phyloP scores from a whole-genome alignment of 371 early-diverging fungal genomes.

The Mucor saturninus region DNA sequence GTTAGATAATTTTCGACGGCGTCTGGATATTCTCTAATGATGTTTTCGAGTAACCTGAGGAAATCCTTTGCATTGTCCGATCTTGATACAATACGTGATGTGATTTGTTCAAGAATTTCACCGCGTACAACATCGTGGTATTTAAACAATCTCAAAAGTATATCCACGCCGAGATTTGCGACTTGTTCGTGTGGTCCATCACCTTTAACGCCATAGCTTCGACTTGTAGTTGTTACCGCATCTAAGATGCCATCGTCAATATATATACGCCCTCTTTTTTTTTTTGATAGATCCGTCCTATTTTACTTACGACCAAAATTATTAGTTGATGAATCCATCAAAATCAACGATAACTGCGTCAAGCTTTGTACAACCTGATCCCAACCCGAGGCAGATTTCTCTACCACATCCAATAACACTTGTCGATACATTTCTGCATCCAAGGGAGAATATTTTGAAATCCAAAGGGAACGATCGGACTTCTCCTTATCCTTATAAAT shows the following conservation, averaged over 20 bases:
- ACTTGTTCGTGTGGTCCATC: slow-evolving; percentile 33
- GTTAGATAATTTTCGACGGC: slow-evolving; percentile 32
- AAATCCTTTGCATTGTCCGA: slow-evolving; percentile 55
- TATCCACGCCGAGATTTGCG: slow-evolving; percentile 43
- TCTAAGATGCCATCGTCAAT: neutral
- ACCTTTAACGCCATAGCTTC: slow-evolving; percentile 1
- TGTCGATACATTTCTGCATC: slow-evolving; percentile 7
- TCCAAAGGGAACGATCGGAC: slow-evolving; percentile 55
- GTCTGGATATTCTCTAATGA: slow-evolving; percentile 50
- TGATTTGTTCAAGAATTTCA: slow-evolving; percentile 67
- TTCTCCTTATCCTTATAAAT: slow-evolving; percentile 60
- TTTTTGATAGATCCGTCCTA: slow-evolving; percentile 2
- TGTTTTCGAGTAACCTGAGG: slow-evolving; percentile 49
- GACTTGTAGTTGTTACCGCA: slow-evolving; percentile 5
- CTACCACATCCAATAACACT: slow-evolving; percentile 36
- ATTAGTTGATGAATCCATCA: slow-evolving; percentile 54
- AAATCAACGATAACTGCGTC: slow-evolving; percentile 56
- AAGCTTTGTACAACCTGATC: slow-evolving; percentile 68
- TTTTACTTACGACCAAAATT: slow-evolving; percentile 15
- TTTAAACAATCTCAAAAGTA: slow-evolving; percentile 58
- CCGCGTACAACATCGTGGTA: slow-evolving; percentile 60
- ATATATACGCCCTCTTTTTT: neutral
- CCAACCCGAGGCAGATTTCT: slow-evolving; percentile 60
- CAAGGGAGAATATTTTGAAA: slow-evolving; percentile 24
- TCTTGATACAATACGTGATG: slow-evolving; percentile 62